Evolutionary conservation across 202 grass and related monocot species (phyloP).

Genomic region (Setaria viridis): DNA sequence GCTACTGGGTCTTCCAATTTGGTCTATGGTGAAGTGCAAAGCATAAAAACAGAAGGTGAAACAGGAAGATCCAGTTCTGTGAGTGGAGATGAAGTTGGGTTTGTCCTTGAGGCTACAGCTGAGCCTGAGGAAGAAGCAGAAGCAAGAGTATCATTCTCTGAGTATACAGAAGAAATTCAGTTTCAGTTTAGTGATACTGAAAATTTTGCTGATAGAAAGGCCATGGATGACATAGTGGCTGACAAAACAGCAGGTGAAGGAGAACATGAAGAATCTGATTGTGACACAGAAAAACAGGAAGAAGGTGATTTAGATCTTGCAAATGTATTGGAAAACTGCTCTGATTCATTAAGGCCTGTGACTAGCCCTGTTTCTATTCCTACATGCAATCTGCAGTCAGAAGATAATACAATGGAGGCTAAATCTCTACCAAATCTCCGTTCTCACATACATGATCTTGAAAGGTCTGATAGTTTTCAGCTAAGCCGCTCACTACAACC

Average conservation of each 20-base stretch:
- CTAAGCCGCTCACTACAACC: conserved; percentile 67
- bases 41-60: conserved; percentile 28
- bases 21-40: conserved; percentile 38
- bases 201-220: conserved; percentile 58
- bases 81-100: conserved; percentile 34
- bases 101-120: conserved; percentile 19
- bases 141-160: conserved; percentile 36
- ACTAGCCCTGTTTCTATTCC: conserved; percentile 69
- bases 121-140: conserved; percentile 40
- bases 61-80: conserved; percentile 27
- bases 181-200: conserved; percentile 75
- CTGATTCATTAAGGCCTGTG: conserved; percentile 49
- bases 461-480: conserved; percentile 59
- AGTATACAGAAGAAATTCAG: conserved; percentile 69
- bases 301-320: conserved; percentile 19
- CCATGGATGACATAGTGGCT: conserved; percentile 23
- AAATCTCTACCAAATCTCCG: conserved; percentile 78
- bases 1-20: conserved; percentile 41
- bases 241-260: conserved; percentile 41
- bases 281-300: conserved; percentile 52
- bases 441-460: conserved; percentile 71
- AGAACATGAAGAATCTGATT: conserved; percentile 46
- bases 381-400: conserved; percentile 39
- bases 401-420: conserved; percentile 48
- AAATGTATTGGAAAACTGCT: conserved; percentile 41